These are phyloP conservation scores for Rhodotorula babjevae DNA, from an alignment of 768 basidiomycete species.

Conservation along the genomic window DNA sequence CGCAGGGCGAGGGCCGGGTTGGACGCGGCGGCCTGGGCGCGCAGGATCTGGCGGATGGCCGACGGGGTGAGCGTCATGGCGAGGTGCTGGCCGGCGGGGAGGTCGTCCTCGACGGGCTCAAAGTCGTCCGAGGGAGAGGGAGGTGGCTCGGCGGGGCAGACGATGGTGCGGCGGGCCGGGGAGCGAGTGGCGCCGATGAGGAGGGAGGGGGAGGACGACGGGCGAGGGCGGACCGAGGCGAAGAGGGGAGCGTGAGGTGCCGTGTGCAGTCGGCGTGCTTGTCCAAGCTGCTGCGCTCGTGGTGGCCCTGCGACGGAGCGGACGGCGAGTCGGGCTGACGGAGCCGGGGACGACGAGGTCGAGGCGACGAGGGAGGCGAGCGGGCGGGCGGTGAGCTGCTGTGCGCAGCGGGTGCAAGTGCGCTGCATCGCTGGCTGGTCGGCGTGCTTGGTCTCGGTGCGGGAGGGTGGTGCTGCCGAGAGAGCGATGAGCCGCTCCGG, in stretches of 20 bases:
- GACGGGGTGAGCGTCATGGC: conserved; percentile 9
- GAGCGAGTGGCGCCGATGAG: too few relatives aligned
- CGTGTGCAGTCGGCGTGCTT: too few relatives aligned
- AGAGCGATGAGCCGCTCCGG: too few relatives aligned
- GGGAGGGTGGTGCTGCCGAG: too few relatives aligned
- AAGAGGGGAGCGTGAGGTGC: too few relatives aligned
- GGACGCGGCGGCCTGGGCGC: neutral
- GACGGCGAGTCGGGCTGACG: too few relatives aligned
- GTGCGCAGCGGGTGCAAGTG: neutral
- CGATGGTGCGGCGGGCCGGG: neutral
- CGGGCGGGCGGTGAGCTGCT: neutral
- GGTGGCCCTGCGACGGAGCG: too few relatives aligned
- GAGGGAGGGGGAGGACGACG: neutral
- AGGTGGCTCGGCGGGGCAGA: conserved; percentile 8
- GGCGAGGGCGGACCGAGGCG: neutral
- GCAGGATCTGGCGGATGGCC: conserved; percentile 30
- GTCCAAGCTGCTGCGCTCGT: too few relatives aligned
- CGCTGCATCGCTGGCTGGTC: neutral
- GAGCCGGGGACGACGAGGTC: too few relatives aligned
- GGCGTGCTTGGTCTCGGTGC: too few relatives aligned
- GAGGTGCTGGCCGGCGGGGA: neutral
- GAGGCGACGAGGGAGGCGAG: neutral
- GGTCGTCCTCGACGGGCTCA: conserved; percentile 18
- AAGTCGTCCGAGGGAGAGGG: conserved; percentile 11
- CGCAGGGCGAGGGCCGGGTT: conserved; percentile 64